phyloP scores from a whole-genome alignment of 2,329 filamentous ascomycete species.

The Colletotrichum sp. region DNA sequence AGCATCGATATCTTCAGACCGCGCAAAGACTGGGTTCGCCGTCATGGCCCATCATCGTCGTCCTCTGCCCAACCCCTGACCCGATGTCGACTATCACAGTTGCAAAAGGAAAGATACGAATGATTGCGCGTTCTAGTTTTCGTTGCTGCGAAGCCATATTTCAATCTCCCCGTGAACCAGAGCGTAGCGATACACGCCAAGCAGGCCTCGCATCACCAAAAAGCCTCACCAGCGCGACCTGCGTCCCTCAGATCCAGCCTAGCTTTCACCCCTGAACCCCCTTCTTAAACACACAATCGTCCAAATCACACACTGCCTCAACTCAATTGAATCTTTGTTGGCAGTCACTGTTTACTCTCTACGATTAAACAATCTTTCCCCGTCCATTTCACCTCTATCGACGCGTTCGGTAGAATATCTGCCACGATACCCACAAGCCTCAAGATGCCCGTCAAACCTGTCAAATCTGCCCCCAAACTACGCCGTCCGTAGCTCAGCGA shows the following conservation, averaged over 20 bases:
- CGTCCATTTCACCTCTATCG: background rate
- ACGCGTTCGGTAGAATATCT: background rate
- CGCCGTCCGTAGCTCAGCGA: background rate
- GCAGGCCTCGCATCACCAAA: background rate
- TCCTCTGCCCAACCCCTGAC: background rate
- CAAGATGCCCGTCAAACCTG: background rate
- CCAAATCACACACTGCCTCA: fast-evolving
- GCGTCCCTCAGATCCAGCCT: background rate
- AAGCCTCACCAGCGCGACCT: background rate
- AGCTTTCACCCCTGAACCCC: background rate
- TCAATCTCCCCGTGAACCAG: background rate
- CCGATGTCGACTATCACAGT: background rate
- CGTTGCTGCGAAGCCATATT: fast-evolving
- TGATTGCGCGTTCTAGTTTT: background rate
- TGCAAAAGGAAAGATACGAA: background rate
- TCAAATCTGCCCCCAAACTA: background rate
- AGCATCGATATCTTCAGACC: background rate
- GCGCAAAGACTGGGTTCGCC: background rate
- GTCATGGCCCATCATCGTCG: background rate
- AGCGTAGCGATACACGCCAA: background rate
- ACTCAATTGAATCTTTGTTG: background rate
- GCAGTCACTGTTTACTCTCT: no score
- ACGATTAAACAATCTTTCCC: no score
- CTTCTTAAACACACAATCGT: background rate
- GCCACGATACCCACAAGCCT: background rate